Evolutionary conservation across 371 early-diverging fungal species (phyloP).

Genomic region (Rhizopus arrhizus): DNA sequence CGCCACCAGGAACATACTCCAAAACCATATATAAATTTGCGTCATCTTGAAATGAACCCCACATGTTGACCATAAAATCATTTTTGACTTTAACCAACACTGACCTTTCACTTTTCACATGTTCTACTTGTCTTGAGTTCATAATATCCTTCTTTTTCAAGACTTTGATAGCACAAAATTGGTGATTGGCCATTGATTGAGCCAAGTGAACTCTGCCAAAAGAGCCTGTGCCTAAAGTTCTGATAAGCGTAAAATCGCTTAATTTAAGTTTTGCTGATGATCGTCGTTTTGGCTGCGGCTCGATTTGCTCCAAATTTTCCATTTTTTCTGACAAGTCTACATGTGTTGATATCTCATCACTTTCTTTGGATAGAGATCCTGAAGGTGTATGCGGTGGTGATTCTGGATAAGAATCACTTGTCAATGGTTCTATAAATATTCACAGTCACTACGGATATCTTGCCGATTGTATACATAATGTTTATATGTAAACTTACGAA

Average conservation of each 20-base stretch:
- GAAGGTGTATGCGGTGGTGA: conserved; percentile 34
- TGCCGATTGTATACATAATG: too few species aligned
- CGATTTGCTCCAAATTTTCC: neutral
- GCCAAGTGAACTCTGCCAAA: conserved; percentile 70
- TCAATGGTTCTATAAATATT: conserved; percentile 22
- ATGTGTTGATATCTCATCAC: conserved; percentile 18
- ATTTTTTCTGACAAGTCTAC: conserved; percentile 17
- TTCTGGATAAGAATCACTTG: conserved; percentile 27
- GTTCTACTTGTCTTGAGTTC: conserved; percentile 76
- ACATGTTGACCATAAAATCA: conserved; percentile 80
- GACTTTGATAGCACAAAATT: conserved; percentile 96
- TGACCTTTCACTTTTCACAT: conserved; percentile 80
- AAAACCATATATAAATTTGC: conserved; percentile 84
- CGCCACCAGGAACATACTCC: conserved; percentile 91
- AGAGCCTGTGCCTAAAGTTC: conserved; percentile 70
- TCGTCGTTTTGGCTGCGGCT: conserved; percentile 15
- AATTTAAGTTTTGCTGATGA: conserved; percentile 29
- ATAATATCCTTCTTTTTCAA: conserved; percentile 88
- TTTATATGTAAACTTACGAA: neutral
- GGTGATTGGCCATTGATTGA: conserved; percentile 36
- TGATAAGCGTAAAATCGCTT: conserved; percentile 26
- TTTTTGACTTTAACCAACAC: conserved; percentile 74
- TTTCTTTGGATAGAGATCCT: conserved; percentile 19
- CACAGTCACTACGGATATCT: too few species aligned
- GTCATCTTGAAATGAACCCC: conserved; percentile 80